Conservation (phyloP, 352 stramenopile species). For the Pythium brachiatum region DNA sequence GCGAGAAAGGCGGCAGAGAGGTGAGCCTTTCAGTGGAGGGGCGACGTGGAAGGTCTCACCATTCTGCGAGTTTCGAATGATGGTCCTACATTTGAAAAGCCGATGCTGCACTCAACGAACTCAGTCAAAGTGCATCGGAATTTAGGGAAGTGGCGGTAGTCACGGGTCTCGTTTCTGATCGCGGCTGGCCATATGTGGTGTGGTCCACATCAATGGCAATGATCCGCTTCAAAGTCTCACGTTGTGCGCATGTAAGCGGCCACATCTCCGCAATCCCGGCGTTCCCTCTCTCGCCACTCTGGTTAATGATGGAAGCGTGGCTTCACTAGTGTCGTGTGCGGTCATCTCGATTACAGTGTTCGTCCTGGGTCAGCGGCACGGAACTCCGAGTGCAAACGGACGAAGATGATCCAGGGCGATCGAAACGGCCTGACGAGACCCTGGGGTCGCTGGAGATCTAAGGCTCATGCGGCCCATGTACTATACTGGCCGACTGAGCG, state of each 20-base stretch:
- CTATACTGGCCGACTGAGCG: too few species aligned
- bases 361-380: too few species aligned
- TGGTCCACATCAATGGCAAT: neutral
- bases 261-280: neutral
- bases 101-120: neutral
- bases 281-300: neutral
- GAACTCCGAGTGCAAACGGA: neutral
- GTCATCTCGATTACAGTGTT: too few species aligned
- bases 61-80: neutral
- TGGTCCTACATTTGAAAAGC: neutral
- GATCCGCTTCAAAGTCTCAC: neutral
- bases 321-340: neutral
- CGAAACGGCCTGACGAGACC: too few species aligned
- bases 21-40: neutral
- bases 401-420: too few species aligned
- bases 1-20: conserved; percentile 1
- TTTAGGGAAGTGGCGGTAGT: neutral
- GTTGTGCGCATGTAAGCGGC: neutral
- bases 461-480: too few species aligned
- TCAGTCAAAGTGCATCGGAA: neutral
- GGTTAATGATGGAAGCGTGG: neutral
- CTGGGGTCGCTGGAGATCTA: too few species aligned
- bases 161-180: conserved; percentile 1
- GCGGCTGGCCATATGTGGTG: neutral
- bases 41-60: neutral